These are phyloP conservation scores for Stemphylium lycopersici DNA, from an alignment of 2,329 filamentous ascomycete species.

Conservation along the genomic window DNA sequence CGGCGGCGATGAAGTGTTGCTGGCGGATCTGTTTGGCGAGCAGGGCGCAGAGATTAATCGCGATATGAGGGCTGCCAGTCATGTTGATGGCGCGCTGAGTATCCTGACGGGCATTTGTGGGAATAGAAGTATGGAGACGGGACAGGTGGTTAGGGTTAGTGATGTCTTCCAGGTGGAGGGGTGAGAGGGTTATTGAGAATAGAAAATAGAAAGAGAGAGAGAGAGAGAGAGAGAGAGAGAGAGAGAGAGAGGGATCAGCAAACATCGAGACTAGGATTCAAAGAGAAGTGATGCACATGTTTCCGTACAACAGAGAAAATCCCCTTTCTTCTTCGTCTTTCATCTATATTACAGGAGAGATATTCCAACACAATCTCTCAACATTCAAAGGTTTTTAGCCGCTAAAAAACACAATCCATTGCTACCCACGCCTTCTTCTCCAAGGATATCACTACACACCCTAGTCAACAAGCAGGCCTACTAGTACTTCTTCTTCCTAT, in stretches of 20 bases:
- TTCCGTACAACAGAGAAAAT: not conserved
- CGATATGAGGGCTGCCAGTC: slow-evolving; percentile 63
- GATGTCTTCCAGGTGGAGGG: slow-evolving; percentile 44
- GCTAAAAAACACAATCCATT: not conserved
- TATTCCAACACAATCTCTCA: not conserved
- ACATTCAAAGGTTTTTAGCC: not conserved
- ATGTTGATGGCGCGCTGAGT: slow-evolving; percentile 64
- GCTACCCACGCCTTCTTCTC: not conserved
- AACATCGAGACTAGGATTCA: too few relatives aligned
- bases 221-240: too few relatives aligned
- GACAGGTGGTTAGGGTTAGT: slow-evolving; percentile 62
- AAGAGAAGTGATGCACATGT: too few relatives aligned
- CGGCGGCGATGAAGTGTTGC: slow-evolving; percentile 63
- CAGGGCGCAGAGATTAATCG: slow-evolving; percentile 53
- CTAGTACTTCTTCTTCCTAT: slow-evolving; percentile 38
- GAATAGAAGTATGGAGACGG: slow-evolving; percentile 63
- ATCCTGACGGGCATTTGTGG: slow-evolving; percentile 67
- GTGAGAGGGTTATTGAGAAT: too few relatives aligned
- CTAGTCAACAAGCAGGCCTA: too few relatives aligned
- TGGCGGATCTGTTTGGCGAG: slow-evolving; percentile 65
- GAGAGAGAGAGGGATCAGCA: too few relatives aligned
- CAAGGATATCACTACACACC: not conserved
- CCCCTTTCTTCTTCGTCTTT: not conserved
- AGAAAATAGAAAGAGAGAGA: too few relatives aligned
- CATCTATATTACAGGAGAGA: too few relatives aligned